These are phyloP conservation scores for Stenogyne calaminthoides DNA, from an alignment of 305 asterid species.

Conservation along the genomic window DNA sequence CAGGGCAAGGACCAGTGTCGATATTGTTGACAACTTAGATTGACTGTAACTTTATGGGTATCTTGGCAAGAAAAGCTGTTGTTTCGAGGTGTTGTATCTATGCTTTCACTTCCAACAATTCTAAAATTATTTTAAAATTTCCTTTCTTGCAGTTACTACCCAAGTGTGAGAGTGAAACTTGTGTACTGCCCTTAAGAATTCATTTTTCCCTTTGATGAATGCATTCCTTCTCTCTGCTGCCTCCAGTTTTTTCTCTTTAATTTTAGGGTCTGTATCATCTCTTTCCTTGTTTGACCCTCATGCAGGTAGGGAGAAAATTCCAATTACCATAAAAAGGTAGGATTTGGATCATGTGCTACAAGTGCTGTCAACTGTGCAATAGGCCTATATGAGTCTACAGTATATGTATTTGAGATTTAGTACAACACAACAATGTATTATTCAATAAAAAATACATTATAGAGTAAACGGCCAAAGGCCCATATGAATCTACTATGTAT, in stretches of 20 bases:
- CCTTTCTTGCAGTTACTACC: neutral
- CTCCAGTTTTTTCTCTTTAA: neutral
- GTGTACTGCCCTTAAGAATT: neutral
- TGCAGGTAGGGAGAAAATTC: neutral
- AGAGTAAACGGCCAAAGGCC: no score
- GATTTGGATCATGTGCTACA: no score
- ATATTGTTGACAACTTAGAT: constrained; percentile 25
- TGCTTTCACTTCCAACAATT: neutral
- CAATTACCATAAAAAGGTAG: neutral
- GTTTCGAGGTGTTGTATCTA: neutral
- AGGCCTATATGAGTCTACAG: no score
- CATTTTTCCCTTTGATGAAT: neutral
- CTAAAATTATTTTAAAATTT: neutral
- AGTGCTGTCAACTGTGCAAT: no score
- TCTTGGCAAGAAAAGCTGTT: neutral
- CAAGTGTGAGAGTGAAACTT: neutral
- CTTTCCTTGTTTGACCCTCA: neutral
- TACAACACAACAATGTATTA: no score
- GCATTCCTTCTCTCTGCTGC: neutral
- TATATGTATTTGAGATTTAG: no score
- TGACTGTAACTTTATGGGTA: neutral
- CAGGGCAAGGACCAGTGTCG: constrained; percentile 46
- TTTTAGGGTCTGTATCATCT: neutral
- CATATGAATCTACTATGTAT: no score
- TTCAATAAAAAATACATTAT: no score